Evolutionary conservation across 2,329 filamentous ascomycete species (phyloP).

Genomic region (Ascochyta clinopodiicola): DNA sequence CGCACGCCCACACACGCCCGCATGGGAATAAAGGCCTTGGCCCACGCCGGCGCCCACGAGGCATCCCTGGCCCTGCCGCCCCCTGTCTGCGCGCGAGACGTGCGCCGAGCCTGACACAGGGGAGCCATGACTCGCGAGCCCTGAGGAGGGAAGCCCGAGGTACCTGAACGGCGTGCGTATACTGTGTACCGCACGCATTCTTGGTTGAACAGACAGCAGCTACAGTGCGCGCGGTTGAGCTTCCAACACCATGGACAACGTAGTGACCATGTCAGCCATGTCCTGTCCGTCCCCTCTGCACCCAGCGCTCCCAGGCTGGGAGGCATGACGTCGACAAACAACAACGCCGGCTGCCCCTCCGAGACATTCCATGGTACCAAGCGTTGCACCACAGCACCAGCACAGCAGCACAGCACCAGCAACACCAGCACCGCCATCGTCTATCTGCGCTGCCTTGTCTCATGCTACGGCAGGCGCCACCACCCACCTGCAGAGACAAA

Average conservation of each 20-base stretch:
- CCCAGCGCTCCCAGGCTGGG: background rate
- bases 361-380: slow-evolving; percentile 14
- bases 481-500: slow-evolving; percentile 24
- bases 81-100: slow-evolving; percentile 17
- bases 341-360: background rate
- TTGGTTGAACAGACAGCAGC: too few relatives aligned
- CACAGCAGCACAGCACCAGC: background rate
- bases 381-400: slow-evolving; percentile 4
- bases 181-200: too few relatives aligned
- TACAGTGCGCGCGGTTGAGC: too few relatives aligned
- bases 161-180: too few relatives aligned
- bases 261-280: too few relatives aligned
- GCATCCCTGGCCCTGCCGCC: slow-evolving; percentile 35
- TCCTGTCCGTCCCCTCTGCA: background rate
- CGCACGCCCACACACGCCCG: slow-evolving; percentile 30
- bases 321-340: background rate
- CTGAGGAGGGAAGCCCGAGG: too few relatives aligned
- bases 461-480: slow-evolving; percentile 18
- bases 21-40: slow-evolving; percentile 41
- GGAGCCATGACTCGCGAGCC: slow-evolving; percentile 3
- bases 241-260: too few relatives aligned
- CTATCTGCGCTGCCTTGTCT: slow-evolving; percentile 13
- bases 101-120: slow-evolving; percentile 7
- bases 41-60: slow-evolving; percentile 41
- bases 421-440: slow-evolving; percentile 1